Base-by-base conservation (phyloP, 352 stramenopile genomes). In the Globisporangium splendens region DNA sequence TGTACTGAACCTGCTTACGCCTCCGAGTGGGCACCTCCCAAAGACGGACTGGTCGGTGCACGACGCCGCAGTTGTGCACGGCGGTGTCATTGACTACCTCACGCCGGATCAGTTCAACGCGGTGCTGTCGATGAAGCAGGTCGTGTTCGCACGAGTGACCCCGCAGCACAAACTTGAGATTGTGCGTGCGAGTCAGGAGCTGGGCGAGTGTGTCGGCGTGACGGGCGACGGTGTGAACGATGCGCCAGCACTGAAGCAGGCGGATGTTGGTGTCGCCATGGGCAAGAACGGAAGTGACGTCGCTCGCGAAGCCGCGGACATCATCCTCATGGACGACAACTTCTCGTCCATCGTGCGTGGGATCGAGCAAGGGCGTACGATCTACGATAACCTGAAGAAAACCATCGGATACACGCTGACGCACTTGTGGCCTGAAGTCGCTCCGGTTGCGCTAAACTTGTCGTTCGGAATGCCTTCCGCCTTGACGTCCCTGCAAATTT, bases 221-320 rank as follows among this genome's bases (percentile, higher is more conserved):
- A 84, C 94, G n/a, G 96, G 96, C 33, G 73, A 86, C 38, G 78
- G 78, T 21, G 75, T 88, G 33, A 86, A 88, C 57, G 78, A 88
- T n/a, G 70, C 78, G 6, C 78, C 75, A 11, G 75, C 78, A 5
- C 51, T 88, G 17, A 86, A 86, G 59, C 68, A 86, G 39, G 96
- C 94, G 0, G 91, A 98, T 66, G 97, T 99, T 50, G 96, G 96
- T 66, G 88, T 99, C 50, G 95, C 96, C 2, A 99, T 99, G 96
- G 96, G 95, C 22, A 88, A 91, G 54, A 95, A 90, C 63, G 96
- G 96, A 56, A 98, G 91, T 35, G 92, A 97, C 52, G 96, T 99
- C 2, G 91, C 95, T 46, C 89, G 90, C 55, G 74, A 98, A 60
- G 95, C 94, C 10, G 92, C 86, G 35, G 96, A 98, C 63, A 98